Evolutionary conservation across 176 grass and related monocot species (phyloP).

Genomic region (Alloteropsis semialata): DNA sequence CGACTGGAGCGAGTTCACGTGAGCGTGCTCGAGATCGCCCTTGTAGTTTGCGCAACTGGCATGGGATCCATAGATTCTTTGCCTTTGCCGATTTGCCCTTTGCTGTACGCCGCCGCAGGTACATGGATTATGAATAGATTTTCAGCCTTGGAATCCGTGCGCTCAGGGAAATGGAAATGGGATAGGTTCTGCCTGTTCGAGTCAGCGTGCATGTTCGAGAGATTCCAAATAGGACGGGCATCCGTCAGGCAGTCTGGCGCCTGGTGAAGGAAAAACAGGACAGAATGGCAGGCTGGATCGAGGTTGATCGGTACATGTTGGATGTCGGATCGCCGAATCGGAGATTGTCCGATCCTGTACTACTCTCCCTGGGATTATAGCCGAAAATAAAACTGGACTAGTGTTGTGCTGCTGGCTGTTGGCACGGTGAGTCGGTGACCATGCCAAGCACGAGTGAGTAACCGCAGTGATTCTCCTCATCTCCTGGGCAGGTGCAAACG

Average conservation of each 20-base stretch:
- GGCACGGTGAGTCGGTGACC: no score
- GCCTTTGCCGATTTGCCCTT: constrained; percentile 36
- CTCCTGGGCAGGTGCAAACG: not conserved
- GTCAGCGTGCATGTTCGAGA: not conserved
- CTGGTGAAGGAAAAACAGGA: not conserved
- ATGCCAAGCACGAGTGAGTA: not conserved
- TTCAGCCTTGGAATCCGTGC: constrained; percentile 37
- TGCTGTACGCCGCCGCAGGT: constrained; percentile 16
- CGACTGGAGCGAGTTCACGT: constrained; percentile 38
- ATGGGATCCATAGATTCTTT: constrained; percentile 52
- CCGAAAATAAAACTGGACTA: no score
- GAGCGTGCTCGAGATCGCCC: constrained; percentile 10
- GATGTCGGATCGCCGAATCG: constrained; percentile 6
- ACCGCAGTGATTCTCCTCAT: not conserved
- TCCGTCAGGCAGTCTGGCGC: not conserved
- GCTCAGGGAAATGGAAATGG: constrained; percentile 24
- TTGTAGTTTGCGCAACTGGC: not conserved
- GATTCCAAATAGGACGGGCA: not conserved
- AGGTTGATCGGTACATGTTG: not conserved
- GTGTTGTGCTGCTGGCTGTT: no score
- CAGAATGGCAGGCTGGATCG: not conserved
- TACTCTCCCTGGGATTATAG: not conserved
- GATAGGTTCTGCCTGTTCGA: no score
- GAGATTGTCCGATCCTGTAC: not conserved
- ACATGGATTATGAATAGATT: constrained; percentile 5